A percentile compares a stretch with the other conserved stretches of the same genome.
Evolutionary conservation across 805 yeast genomes (phyloP).

Genomic region (Danielia oregonensis): DNA sequence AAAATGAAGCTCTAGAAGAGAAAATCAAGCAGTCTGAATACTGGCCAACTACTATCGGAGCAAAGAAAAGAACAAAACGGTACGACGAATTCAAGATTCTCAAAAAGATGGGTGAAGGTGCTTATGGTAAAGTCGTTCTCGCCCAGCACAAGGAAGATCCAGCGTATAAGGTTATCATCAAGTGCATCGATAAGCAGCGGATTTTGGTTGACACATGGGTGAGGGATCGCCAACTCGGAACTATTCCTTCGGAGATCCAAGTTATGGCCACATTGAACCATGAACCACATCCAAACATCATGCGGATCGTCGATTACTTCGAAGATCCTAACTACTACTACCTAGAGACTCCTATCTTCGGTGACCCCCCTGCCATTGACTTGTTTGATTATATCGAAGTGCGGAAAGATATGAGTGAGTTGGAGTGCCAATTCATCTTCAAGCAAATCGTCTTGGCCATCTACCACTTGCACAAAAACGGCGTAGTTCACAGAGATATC

Average conservation of each 20-base stretch:
- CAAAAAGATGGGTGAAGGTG: slow-evolving; percentile 91
- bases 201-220: slow-evolving; percentile 98
- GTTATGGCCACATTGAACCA: slow-evolving; percentile 77
- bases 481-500: slow-evolving; percentile 90
- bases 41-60: slow-evolving; percentile 58
- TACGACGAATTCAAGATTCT: slow-evolving; percentile 66
- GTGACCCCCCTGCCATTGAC: slow-evolving; percentile 86
- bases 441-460: slow-evolving; percentile 77
- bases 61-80: slow-evolving; percentile 63
- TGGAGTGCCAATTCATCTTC: slow-evolving; percentile 74
- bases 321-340: slow-evolving; percentile 90
- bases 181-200: slow-evolving; percentile 87
- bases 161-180: slow-evolving; percentile 67
- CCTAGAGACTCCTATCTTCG: slow-evolving; percentile 88
- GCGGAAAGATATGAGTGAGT: slow-evolving; percentile 73
- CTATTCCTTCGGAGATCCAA: slow-evolving; percentile 95
- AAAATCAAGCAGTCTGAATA: slow-evolving; percentile 32
- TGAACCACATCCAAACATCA: slow-evolving; percentile 83
- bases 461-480: slow-evolving; percentile 75
- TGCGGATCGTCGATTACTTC: slow-evolving; percentile 83
- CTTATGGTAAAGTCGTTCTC: slow-evolving; percentile 89
- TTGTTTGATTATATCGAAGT: slow-evolving; percentile 89
- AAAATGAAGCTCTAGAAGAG: slow-evolving; percentile 41
- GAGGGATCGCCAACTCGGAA: slow-evolving; percentile 84
- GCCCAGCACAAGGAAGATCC: slow-evolving; percentile 66